phyloP scores from a whole-genome alignment of 306 rosid species.

The Astragalus membranaceus region DNA sequence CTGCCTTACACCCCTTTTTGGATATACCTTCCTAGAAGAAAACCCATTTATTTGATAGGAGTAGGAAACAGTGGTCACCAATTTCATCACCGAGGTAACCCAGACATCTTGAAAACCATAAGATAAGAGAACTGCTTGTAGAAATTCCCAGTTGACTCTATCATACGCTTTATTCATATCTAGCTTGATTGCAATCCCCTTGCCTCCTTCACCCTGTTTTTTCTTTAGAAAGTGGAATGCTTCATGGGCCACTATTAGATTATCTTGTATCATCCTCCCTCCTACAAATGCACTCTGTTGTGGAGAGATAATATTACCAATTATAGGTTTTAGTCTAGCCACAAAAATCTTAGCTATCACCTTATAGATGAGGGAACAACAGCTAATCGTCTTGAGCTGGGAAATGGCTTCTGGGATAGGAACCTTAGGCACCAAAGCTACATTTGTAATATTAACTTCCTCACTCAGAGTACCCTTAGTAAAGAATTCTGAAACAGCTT shows the following conservation, averaged over 20 bases:
- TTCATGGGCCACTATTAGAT: neutral
- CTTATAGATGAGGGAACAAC: neutral
- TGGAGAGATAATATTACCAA: neutral
- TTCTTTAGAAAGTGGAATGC: neutral
- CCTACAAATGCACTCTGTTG: neutral
- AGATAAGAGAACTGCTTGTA: neutral
- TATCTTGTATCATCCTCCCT: neutral
- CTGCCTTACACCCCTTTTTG: neutral
- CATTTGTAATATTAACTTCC: too few relatives aligned
- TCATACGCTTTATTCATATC: neutral
- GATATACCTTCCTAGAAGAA: accelerated
- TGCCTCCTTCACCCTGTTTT: neutral
- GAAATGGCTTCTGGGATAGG: neutral
- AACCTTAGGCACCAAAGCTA: neutral
- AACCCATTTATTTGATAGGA: neutral
- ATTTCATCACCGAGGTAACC: neutral
- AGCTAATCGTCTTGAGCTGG: neutral
- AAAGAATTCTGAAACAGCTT: too few relatives aligned
- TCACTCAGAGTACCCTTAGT: neutral
- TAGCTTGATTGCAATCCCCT: neutral
- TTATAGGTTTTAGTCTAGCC: neutral
- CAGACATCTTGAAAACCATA: neutral
- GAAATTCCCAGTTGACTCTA: neutral
- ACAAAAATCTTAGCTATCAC: neutral
- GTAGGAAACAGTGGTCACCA: neutral